Evolutionary conservation across 2,329 filamentous ascomycete genomes (phyloP).

Genomic region (Aspergillus novoparasiticus): DNA sequence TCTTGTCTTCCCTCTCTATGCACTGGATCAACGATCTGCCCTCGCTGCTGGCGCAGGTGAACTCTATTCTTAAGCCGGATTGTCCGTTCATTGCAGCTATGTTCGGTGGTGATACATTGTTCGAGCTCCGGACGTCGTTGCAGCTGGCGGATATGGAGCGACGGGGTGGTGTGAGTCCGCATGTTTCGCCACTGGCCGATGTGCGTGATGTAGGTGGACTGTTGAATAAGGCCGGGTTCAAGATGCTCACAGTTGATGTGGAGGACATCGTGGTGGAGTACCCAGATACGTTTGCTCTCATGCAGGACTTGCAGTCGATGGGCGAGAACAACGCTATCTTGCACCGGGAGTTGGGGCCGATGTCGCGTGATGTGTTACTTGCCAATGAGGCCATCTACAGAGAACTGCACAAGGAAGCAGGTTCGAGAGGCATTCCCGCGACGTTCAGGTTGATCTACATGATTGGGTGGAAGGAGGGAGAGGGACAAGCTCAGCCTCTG

Average conservation of each 20-base stretch:
- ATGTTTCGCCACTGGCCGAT: constrained; percentile 88
- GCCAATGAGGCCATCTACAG: constrained; percentile 88
- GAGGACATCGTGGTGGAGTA: constrained; percentile 97
- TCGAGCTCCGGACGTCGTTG: constrained; percentile 87
- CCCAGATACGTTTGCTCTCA: constrained; percentile 83
- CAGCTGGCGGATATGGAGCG: constrained; percentile 91
- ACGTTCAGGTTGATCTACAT: constrained; percentile 97
- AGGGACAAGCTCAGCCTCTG: constrained; percentile 76
- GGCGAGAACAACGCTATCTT: constrained; percentile 90
- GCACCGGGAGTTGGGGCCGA: constrained; percentile 76
- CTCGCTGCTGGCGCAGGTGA: constrained; percentile 79
- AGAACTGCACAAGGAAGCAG: constrained; percentile 80
- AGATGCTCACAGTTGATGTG: constrained; percentile 92
- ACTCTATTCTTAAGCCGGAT: constrained; percentile 85
- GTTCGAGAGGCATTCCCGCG: constrained; percentile 69
- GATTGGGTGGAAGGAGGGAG: constrained; percentile 95
- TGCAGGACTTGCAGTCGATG: constrained; percentile 95
- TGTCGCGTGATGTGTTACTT: constrained; percentile 80
- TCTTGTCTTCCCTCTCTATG: constrained; percentile 83
- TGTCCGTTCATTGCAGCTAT: constrained; percentile 92
- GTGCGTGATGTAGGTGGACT: constrained; percentile 88
- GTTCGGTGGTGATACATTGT: constrained; percentile 93
- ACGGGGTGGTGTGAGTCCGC: constrained; percentile 85
- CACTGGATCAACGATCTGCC: constrained; percentile 99
- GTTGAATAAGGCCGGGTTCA: constrained; percentile 85